phyloP scores from a whole-genome alignment of 805 yeast species.

The Candida coquimbonensis region DNA sequence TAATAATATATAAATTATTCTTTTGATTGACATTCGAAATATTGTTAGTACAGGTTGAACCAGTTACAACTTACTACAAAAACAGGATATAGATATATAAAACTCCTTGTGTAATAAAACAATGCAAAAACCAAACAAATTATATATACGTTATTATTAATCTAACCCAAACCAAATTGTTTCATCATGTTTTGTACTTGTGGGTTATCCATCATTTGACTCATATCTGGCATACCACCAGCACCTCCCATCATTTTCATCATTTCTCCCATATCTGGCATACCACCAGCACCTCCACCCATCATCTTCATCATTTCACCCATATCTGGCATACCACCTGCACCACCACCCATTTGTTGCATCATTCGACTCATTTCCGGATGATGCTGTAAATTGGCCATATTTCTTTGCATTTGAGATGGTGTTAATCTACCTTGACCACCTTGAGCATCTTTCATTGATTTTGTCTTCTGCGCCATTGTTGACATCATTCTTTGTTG shows the following conservation, averaged over 20 bases:
- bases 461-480: slow-evolving; percentile 70
- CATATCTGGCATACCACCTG: slow-evolving; percentile 67
- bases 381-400: slow-evolving; percentile 59
- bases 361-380: slow-evolving; percentile 71
- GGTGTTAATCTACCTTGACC: slow-evolving; percentile 41
- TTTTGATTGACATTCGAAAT: too few relatives aligned
- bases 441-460: slow-evolving; percentile 43
- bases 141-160: not conserved
- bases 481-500: slow-evolving; percentile 93
- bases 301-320: slow-evolving; percentile 55
- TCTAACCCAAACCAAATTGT: slow-evolving; percentile 32
- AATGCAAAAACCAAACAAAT: not conserved
- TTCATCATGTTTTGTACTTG: slow-evolving; percentile 42
- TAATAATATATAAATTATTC: too few relatives aligned
- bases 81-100: too few relatives aligned
- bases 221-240: slow-evolving; percentile 35
- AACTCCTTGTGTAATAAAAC: not conserved
- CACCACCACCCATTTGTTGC: slow-evolving; percentile 51
- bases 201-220: slow-evolving; percentile 34
- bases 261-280: slow-evolving; percentile 62
- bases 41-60: too few relatives aligned
- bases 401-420: slow-evolving; percentile 40
- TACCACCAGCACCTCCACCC: slow-evolving; percentile 44
- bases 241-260: slow-evolving; percentile 47
- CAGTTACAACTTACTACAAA: too few relatives aligned